Evolutionary conservation across 192 early-diverging fungal genomes (phyloP).

Genomic region (Coemansia nantahalensis): DNA sequence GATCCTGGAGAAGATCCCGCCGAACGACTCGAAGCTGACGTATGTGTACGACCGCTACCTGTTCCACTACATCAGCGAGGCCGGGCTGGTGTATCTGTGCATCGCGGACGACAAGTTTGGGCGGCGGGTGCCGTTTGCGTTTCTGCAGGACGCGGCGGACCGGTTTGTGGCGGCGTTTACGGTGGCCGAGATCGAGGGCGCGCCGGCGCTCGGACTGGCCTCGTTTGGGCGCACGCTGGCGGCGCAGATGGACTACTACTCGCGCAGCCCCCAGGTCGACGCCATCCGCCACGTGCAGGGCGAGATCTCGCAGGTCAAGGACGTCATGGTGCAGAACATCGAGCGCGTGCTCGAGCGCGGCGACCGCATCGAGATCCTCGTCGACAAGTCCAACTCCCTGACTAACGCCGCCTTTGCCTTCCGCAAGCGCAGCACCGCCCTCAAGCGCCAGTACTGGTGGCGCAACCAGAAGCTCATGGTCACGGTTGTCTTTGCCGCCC

Average conservation of each 20-base stretch:
- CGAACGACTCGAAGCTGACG: constrained; percentile 87
- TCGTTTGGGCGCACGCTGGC: constrained; percentile 80
- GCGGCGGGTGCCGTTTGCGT: constrained; percentile 84
- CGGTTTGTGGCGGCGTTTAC: constrained; percentile 61
- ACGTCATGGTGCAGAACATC: constrained; percentile 95
- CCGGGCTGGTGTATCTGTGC: constrained; percentile 82
- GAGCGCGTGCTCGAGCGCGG: constrained; percentile 86
- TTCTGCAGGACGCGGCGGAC: constrained; percentile 78
- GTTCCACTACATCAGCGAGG: constrained; percentile 85
- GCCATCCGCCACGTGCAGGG: constrained; percentile 78
- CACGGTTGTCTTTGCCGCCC: constrained; percentile 56
- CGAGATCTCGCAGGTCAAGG: constrained; percentile 91
- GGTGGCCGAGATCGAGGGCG: constrained; percentile 53
- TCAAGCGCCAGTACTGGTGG: constrained; percentile 92
- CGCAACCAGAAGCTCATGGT: constrained; percentile 86
- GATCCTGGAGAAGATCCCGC: constrained; percentile 86
- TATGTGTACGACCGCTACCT: constrained; percentile 93
- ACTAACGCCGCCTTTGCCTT: constrained; percentile 90
- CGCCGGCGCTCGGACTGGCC: constrained; percentile 72
- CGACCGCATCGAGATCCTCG: constrained; percentile 83
- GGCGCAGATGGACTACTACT: constrained; percentile 83
- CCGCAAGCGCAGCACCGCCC: constrained; percentile 78
- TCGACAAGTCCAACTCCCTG: constrained; percentile 87
- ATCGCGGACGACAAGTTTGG: constrained; percentile 75
- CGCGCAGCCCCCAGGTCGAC: constrained; percentile 68